These are phyloP conservation scores for Starmerella scarabaei DNA, from an alignment of 805 yeast species.

Conservation along the genomic window DNA sequence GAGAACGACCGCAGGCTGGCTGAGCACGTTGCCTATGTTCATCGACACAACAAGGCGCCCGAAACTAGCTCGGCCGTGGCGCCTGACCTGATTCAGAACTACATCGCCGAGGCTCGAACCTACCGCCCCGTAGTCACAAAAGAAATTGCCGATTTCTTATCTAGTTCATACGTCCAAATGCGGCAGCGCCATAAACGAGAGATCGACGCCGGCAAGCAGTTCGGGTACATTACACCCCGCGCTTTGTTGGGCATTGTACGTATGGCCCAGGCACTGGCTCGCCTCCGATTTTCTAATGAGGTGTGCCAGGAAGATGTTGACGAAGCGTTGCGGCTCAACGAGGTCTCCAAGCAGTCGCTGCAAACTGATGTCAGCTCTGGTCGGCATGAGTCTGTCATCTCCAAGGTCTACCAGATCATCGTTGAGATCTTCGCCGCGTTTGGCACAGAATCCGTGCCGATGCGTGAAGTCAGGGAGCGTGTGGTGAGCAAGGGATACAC, in stretches of 20 bases:
- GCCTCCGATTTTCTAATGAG: conserved; percentile 62
- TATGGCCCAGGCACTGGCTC: conserved; percentile 87
- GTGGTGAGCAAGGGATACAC: conserved; percentile 76
- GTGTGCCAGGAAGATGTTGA: conserved; percentile 79
- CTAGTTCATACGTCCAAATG: conserved; percentile 74
- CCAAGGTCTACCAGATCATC: conserved; percentile 61
- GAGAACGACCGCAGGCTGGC: conserved; percentile 80
- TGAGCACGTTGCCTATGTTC: conserved; percentile 88
- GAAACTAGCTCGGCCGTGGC: conserved; percentile 57
- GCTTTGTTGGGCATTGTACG: conserved; percentile 82
- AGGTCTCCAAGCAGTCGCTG: conserved; percentile 77
- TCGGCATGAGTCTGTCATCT: conserved; percentile 36
- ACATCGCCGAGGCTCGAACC: conserved; percentile 70
- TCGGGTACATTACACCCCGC: conserved; percentile 91
- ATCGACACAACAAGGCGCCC: conserved; percentile 85
- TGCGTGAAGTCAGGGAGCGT: conserved; percentile 45
- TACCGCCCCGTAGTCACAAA: conserved; percentile 74
- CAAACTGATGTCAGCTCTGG: conserved; percentile 36
- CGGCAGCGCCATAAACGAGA: conserved; percentile 80
- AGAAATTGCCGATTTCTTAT: conserved; percentile 76
- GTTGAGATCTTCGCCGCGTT: conserved; percentile 32
- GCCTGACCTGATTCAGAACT: conserved; percentile 71
- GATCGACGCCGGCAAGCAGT: conserved; percentile 46
- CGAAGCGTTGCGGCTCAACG: conserved; percentile 78
- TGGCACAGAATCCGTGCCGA: conserved; percentile 30